Conservation (phyloP, 441 rosid species). For the Populus hybrid region DNA sequence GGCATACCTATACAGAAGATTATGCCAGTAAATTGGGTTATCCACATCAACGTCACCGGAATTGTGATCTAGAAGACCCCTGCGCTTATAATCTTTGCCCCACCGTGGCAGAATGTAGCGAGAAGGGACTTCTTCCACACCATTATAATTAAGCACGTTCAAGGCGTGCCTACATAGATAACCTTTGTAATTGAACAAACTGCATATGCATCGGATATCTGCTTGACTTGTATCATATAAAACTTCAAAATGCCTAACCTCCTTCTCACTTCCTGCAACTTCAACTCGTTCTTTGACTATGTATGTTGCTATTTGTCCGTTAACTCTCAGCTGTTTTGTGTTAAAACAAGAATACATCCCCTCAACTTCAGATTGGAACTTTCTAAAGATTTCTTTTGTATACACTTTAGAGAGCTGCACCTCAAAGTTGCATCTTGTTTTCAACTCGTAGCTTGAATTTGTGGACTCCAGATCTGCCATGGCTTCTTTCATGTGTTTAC, state of each 20-base stretch:
- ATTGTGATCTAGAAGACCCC: slow-evolving; percentile 21
- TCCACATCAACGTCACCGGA: slow-evolving; percentile 24
- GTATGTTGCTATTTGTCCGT: slow-evolving; percentile 42
- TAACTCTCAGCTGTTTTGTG: slow-evolving; percentile 40
- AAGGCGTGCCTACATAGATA: slow-evolving; percentile 53
- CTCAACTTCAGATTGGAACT: slow-evolving; percentile 49
- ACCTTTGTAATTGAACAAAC: slow-evolving; percentile 55
- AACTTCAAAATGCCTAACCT: slow-evolving; percentile 42
- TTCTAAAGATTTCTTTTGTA: slow-evolving; percentile 34
- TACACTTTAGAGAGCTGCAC: slow-evolving; percentile 48
- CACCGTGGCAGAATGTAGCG: slow-evolving; percentile 40
- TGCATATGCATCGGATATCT: slow-evolving; percentile 52
- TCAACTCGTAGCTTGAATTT: slow-evolving; percentile 34
- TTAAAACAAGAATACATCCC: slow-evolving; percentile 53
- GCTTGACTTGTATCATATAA: slow-evolving; percentile 40
- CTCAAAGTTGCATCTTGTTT: slow-evolving; percentile 44
- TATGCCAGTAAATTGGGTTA: slow-evolving; percentile 33
- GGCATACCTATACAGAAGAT: slow-evolving; percentile 28
- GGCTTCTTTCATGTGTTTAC: slow-evolving; percentile 47
- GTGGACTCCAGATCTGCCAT: slow-evolving; percentile 39
- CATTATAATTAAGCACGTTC: slow-evolving; percentile 51
- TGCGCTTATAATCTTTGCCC: slow-evolving; percentile 39
- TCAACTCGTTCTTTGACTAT: slow-evolving; percentile 46
- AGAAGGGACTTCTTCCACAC: slow-evolving; percentile 45
- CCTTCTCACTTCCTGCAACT: slow-evolving; percentile 37